phyloP scores from a whole-genome alignment of 805 yeast genomes.

The Starmerella bacillaris region DNA sequence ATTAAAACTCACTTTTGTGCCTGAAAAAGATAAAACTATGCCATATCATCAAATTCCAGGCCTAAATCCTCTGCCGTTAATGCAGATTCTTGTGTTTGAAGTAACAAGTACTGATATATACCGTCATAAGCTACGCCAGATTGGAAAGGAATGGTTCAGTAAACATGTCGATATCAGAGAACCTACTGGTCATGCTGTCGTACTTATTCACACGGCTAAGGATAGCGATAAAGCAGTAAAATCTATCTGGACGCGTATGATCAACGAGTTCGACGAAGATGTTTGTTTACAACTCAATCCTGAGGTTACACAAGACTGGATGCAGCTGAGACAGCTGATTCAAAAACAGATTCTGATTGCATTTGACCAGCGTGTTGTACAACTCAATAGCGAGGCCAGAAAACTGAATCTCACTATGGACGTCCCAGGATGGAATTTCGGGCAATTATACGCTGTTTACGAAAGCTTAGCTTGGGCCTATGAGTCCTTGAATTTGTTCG shows the following conservation, averaged over 20 bases:
- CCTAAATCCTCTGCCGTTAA: conserved; percentile 32
- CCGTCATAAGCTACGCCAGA: conserved; percentile 60
- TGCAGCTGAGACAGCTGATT: conserved; percentile 27
- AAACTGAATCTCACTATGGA: conserved; percentile 23
- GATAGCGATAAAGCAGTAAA: conserved; percentile 8
- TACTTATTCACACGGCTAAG: conserved; percentile 27
- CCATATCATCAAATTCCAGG: conserved; percentile 27
- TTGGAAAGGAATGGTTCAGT: conserved; percentile 64
- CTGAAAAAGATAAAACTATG: conserved; percentile 33
- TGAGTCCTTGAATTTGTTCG: conserved; percentile 37
- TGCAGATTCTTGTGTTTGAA: conserved; percentile 50
- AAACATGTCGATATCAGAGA: conserved; percentile 25
- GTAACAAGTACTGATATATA: conserved; percentile 56
- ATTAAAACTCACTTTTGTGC: conserved; percentile 36
- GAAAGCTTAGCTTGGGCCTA: conserved; percentile 37
- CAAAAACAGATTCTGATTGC: conserved; percentile 37
- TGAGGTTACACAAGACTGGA: conserved; percentile 27
- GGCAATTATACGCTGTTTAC: conserved; percentile 28
- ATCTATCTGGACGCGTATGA: conserved; percentile 15
- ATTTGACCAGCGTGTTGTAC: conserved; percentile 31
- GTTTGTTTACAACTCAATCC: conserved; percentile 14
- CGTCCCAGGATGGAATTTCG: conserved; percentile 31
- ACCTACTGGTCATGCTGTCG: conserved; percentile 44
- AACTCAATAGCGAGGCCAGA: conserved; percentile 27
- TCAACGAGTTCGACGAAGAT: conserved; percentile 21